Conservation (phyloP, 2,329 filamentous ascomycete genomes). For the Hypoxylon sp. region DNA sequence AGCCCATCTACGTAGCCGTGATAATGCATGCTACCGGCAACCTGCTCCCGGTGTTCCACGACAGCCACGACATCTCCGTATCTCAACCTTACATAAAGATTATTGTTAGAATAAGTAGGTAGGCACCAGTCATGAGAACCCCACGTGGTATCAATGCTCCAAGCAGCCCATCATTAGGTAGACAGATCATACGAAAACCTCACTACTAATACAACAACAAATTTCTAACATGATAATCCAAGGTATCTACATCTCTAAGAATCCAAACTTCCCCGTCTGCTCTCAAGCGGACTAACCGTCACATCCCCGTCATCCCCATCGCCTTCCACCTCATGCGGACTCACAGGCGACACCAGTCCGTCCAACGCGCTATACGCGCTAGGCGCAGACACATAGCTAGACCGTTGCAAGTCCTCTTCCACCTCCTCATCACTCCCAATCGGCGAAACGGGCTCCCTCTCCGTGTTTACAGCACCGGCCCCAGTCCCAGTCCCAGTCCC, state of each 20-base stretch:
- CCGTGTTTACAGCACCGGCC: neutral
- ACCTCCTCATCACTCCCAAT: slow-evolving; percentile 42
- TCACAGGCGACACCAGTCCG: slow-evolving; percentile 46
- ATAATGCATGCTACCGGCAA: neutral
- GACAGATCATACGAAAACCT: neutral
- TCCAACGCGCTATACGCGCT: slow-evolving; percentile 20
- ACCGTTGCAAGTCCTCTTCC: slow-evolving; percentile 25
- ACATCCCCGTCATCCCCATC: slow-evolving; percentile 12
- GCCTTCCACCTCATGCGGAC: slow-evolving; percentile 11
- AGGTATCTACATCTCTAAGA: slow-evolving; percentile 13
- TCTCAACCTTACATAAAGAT: neutral
- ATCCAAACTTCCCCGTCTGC: slow-evolving; percentile 39
- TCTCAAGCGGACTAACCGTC: slow-evolving; percentile 48
- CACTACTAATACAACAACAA: neutral
- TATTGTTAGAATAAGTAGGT: neutral
- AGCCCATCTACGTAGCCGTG: slow-evolving; percentile 17
- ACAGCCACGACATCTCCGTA: neutral
- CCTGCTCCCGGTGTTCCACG: slow-evolving; percentile 1
- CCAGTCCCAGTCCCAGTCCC: no score
- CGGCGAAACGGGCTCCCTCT: slow-evolving; percentile 42
- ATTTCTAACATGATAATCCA: slow-evolving; percentile 2
- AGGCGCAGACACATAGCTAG: slow-evolving; percentile 44
- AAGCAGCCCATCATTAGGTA: neutral
- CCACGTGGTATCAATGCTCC: neutral
- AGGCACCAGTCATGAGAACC: neutral